Evolutionary conservation across 1,284 basidiomycete species (phyloP).

Genomic region (Papiliotrema nemorosa): DNA sequence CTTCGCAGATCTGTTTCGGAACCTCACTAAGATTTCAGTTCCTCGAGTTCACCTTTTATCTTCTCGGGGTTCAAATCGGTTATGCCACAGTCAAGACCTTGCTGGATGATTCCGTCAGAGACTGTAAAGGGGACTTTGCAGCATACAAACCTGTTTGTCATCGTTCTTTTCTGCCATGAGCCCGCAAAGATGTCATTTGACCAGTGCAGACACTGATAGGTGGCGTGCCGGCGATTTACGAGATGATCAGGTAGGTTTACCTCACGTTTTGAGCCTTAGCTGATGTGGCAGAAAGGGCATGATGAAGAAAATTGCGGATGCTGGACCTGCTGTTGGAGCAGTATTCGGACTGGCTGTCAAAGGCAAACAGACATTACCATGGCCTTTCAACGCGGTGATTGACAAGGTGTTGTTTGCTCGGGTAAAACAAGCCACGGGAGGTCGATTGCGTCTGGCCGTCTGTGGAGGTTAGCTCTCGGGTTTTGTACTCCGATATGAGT

Average conservation of each 20-base stretch:
- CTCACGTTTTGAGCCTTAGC: not conserved
- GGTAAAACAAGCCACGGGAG: conserved; percentile 78
- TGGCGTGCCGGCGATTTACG: conserved; percentile 87
- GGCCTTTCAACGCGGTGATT: conserved; percentile 59
- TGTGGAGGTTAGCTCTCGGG: conserved; percentile 26
- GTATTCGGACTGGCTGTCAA: conserved; percentile 59
- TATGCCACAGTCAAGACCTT: conserved; percentile 72
- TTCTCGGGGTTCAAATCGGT: conserved; percentile 20
- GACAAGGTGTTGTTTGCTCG: conserved; percentile 66
- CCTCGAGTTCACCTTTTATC: conserved; percentile 23
- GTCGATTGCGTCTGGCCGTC: conserved; percentile 65
- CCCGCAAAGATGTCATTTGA: too few species aligned
- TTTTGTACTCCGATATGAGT: not conserved
- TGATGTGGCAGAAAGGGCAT: conserved; percentile 80
- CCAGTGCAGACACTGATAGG: conserved; percentile 61
- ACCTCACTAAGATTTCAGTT: conserved; percentile 9
- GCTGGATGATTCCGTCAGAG: conserved; percentile 78
- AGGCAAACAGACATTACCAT: conserved; percentile 66
- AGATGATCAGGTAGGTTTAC: conserved; percentile 58
- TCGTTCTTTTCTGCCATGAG: not conserved
- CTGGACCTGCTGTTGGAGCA: conserved; percentile 46
- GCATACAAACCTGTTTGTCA: conserved; percentile 61
- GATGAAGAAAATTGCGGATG: conserved; percentile 60
- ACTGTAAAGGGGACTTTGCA: conserved; percentile 80
- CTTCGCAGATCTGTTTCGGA: not conserved